Conservation (phyloP, 2,329 filamentous ascomycete species). For the Sclerotinia subarctica region DNA sequence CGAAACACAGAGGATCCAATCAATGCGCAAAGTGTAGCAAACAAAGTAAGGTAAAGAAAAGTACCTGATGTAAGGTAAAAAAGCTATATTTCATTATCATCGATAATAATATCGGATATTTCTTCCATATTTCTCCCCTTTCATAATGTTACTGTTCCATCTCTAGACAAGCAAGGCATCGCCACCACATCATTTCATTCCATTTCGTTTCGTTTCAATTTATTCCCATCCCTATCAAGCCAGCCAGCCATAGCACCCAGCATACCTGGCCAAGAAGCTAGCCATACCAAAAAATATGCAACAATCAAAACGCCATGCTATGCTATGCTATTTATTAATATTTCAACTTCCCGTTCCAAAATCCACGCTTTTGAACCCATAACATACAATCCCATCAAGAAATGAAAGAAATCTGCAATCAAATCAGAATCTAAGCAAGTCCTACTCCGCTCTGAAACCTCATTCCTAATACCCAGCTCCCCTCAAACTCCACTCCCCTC, state of each 20-base stretch:
- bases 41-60: no score
- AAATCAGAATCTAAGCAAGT: background rate
- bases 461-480: constrained; percentile 79
- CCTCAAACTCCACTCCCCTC: constrained; percentile 83
- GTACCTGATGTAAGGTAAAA: no score
- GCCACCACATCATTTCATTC: background rate
- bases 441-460: constrained; percentile 34
- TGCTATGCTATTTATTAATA: constrained; percentile 3
- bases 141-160: background rate
- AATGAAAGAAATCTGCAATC: background rate
- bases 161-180: background rate
- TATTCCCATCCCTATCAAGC: background rate
- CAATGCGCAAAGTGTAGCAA: no score
- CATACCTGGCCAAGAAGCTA: background rate
- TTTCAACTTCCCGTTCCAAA: constrained; percentile 1
- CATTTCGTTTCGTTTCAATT: background rate
- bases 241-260: background rate
- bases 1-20: no score
- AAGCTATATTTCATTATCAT: background rate
- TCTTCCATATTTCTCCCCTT: background rate
- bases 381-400: background rate
- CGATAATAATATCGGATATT: background rate
- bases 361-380: constrained; percentile 3
- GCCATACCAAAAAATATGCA: constrained; percentile 10
- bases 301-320: constrained; percentile 6